Evolutionary conservation across 345 rosid species (phyloP).

Genomic region (Alliaria petiolata): DNA sequence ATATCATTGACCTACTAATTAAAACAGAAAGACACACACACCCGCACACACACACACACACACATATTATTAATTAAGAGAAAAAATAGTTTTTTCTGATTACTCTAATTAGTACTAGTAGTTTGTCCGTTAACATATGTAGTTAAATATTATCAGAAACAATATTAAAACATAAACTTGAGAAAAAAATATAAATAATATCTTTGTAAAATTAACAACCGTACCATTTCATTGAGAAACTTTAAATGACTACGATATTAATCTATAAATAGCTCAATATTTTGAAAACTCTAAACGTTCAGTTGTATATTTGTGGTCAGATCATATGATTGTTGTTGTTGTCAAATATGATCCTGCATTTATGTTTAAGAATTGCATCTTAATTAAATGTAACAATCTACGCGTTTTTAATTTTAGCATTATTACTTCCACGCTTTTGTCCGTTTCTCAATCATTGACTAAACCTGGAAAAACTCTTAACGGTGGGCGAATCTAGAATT

Average conservation of each 20-base stretch:
- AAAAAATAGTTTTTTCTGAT: background rate
- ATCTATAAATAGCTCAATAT: background rate
- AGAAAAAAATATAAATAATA: background rate
- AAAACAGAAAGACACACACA: too few relatives aligned
- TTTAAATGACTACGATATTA: background rate
- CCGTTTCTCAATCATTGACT: slow-evolving; percentile 10
- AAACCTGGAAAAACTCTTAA: too few relatives aligned
- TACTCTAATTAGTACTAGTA: background rate
- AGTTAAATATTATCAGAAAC: background rate
- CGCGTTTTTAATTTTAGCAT: slow-evolving; percentile 4
- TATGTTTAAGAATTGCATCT: background rate
- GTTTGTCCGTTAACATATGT: background rate
- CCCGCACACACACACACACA: too few relatives aligned
- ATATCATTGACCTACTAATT: too few relatives aligned
- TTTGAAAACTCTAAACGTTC: background rate
- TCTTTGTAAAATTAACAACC: background rate
- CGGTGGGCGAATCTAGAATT: too few relatives aligned
- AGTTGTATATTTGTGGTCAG: background rate
- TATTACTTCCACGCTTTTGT: background rate
- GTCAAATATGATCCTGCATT: background rate
- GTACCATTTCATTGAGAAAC: background rate
- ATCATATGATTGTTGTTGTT: background rate
- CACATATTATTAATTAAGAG: too few relatives aligned
- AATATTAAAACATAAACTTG: background rate
- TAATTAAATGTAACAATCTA: background rate